Conservation (phyloP, 2,329 filamentous ascomycete genomes). For the Fusarium graminum region DNA sequence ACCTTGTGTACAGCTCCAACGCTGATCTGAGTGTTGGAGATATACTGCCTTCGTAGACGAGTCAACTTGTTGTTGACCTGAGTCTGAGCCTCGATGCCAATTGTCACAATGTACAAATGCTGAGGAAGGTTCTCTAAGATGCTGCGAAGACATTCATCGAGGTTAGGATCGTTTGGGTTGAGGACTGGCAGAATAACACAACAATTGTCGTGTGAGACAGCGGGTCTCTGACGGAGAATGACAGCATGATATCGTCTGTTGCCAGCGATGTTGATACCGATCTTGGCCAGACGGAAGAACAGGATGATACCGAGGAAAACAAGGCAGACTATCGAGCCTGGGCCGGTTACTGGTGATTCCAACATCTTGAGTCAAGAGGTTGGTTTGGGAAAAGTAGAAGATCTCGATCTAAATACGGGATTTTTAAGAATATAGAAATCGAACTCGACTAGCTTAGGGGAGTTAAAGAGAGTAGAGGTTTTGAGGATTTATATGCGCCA, state of each 20-base stretch:
- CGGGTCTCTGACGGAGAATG: background rate
- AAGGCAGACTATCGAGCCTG: background rate
- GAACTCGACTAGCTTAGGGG: no score
- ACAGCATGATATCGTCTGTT: background rate
- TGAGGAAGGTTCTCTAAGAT: conserved; percentile 25
- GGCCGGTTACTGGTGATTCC: background rate
- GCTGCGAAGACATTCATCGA: conserved; percentile 6
- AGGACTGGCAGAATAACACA: conserved; percentile 30
- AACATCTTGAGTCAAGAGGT: background rate
- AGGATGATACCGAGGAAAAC: background rate
- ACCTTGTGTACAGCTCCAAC: conserved; percentile 30
- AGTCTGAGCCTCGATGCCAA: background rate
- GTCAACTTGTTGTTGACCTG: conserved; percentile 7
- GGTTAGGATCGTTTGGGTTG: background rate
- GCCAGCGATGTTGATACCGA: background rate
- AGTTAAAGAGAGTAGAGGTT: background rate
- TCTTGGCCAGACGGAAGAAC: background rate
- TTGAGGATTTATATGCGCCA: background rate
- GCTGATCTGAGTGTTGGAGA: conserved; percentile 18
- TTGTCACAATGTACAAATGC: conserved; percentile 16
- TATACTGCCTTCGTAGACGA: conserved; percentile 1
- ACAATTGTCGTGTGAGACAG: background rate
- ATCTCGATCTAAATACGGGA: background rate
- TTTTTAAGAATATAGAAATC: background rate
- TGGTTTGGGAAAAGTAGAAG: background rate